phyloP scores from a whole-genome alignment of 148 eudicot species.

The Rheum nobile region DNA sequence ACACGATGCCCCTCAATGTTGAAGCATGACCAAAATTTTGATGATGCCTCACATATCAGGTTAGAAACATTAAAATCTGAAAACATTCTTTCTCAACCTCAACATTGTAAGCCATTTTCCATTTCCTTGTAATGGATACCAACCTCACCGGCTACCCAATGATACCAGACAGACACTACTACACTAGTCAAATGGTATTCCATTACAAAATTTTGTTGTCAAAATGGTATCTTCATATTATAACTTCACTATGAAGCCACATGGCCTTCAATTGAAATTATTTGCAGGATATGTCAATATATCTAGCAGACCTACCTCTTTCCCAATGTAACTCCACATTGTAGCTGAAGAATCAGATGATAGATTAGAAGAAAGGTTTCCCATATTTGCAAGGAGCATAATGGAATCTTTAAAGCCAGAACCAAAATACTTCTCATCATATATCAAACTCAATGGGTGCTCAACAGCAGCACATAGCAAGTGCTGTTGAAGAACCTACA shows the following conservation, averaged over 20 bases:
- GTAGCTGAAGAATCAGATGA: constrained; percentile 38
- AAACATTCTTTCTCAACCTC: no score
- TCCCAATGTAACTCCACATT: constrained; percentile 82
- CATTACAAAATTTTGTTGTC: not conserved
- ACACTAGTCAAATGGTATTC: not conserved
- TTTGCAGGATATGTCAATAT: not conserved
- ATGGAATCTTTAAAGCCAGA: constrained; percentile 43
- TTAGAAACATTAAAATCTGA: not conserved
- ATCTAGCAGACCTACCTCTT: constrained; percentile 42
- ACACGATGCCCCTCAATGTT: not conserved
- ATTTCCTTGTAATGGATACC: not conserved
- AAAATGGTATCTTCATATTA: not conserved
- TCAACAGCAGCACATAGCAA: constrained; percentile 77
- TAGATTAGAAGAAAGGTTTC: constrained; percentile 47
- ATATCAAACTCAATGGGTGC: constrained; percentile 64
- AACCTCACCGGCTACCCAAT: not conserved
- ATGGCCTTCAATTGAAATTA: not conserved
- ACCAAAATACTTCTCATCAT: constrained; percentile 77
- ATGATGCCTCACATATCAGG: not conserved
- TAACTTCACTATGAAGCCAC: not conserved
- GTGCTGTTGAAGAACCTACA: constrained; percentile 87
- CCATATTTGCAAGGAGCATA: constrained; percentile 45
- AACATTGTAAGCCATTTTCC: not conserved
- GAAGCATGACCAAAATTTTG: not conserved
- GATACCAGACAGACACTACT: not conserved